Conservation (phyloP, 371 early-diverging fungal species). For the Smittium mucronatum region DNA sequence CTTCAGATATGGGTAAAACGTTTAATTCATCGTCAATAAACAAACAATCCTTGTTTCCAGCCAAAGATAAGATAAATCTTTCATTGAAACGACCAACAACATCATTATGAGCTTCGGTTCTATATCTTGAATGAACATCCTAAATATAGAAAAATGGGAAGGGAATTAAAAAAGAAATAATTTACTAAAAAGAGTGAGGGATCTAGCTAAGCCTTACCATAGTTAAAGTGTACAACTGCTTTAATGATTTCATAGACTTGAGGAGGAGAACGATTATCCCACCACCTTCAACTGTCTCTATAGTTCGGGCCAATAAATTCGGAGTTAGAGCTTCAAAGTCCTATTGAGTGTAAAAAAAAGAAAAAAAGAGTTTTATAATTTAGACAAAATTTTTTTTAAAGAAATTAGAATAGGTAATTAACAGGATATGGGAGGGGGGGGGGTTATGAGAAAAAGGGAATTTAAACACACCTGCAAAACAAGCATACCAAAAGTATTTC, state of each 20-base stretch:
- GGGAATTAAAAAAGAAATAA: background rate
- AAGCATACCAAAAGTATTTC: conserved; percentile 98
- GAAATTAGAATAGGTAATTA: no score
- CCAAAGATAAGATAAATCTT: conserved; percentile 90
- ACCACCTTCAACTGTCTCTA: conserved; percentile 99
- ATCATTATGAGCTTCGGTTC: conserved; percentile 87
- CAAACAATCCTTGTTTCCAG: conserved; percentile 77
- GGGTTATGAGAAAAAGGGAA: no score
- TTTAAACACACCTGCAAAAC: conserved; percentile 71
- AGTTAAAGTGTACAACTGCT: conserved; percentile 93
- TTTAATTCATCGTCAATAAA: conserved; percentile 95
- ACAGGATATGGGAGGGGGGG: no score
- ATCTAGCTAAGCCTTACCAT: conserved; percentile 39
- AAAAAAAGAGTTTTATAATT: no score
- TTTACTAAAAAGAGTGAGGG: background rate
- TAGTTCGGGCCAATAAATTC: conserved; percentile 90
- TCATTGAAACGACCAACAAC: conserved; percentile 95
- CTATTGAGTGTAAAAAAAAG: conserved; percentile 13
- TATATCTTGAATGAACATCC: conserved; percentile 86
- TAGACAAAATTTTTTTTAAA: no score
- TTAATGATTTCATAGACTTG: conserved; percentile 85
- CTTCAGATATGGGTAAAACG: conserved; percentile 83
- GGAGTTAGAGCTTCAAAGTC: conserved; percentile 99
- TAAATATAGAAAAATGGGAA: background rate
- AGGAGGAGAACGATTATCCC: conserved; percentile 91